A percentile compares a stretch with the other conserved stretches of the same genome.
Conservation (phyloP, 2,329 filamentous ascomycete genomes). For the Trichophaea hybrida region DNA sequence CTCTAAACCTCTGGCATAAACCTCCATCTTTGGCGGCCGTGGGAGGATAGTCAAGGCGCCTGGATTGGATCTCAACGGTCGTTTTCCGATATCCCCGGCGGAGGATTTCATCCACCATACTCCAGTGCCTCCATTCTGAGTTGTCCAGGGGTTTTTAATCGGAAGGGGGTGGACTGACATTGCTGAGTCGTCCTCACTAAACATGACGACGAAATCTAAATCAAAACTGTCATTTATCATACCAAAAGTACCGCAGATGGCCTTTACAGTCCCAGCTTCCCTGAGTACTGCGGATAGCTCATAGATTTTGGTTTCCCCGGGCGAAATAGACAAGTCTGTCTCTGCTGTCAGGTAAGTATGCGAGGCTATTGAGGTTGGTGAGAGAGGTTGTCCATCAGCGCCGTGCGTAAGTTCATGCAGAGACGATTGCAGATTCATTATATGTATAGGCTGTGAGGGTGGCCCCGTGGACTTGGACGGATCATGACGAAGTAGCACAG, state of each 20-base stretch:
- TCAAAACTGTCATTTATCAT: constrained; percentile 52
- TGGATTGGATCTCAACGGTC: constrained; percentile 36
- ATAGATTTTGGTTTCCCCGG: constrained; percentile 55
- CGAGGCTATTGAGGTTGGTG: constrained; percentile 20
- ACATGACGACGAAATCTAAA: constrained; percentile 49
- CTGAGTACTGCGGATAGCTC: constrained; percentile 59
- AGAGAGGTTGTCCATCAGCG: constrained; percentile 15
- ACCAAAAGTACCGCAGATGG: constrained; percentile 47
- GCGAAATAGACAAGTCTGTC: constrained; percentile 47
- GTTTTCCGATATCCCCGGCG: constrained; percentile 30
- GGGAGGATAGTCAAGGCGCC: constrained; percentile 59
- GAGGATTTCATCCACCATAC: constrained; percentile 34
- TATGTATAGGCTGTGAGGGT: neutral
- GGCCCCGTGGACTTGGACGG: neutral
- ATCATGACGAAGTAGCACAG: constrained; percentile 37
- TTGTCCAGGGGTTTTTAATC: neutral
- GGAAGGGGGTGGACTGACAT: constrained; percentile 27
- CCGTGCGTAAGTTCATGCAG: constrained; percentile 14
- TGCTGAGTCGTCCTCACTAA: constrained; percentile 31
- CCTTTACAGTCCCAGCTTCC: constrained; percentile 64
- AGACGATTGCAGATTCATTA: constrained; percentile 14
- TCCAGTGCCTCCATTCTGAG: constrained; percentile 12
- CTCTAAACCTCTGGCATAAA: constrained; percentile 36
- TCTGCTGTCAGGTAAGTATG: constrained; percentile 16
- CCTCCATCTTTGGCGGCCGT: constrained; percentile 79